These are phyloP conservation scores for Plasmodium vinckei DNA, from an alignment of 169 alveolate species.

Conservation along the genomic window DNA sequence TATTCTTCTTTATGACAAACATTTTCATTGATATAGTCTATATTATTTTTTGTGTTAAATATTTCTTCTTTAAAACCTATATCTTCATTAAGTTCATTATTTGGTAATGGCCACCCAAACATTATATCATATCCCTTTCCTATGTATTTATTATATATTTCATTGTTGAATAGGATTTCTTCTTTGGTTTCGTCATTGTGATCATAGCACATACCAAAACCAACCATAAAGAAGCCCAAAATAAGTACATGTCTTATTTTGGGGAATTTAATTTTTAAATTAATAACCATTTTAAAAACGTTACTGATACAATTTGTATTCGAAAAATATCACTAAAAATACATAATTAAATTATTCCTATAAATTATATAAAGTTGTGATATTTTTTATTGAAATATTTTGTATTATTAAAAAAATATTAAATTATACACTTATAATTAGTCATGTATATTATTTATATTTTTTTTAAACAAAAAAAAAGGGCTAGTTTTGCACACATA, in stretches of 20 bases:
- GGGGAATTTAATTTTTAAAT: not conserved
- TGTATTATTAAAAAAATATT: too few species aligned
- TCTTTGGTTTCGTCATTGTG: not conserved
- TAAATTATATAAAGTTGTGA: too few species aligned
- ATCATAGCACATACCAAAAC: not conserved
- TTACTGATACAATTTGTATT: not conserved
- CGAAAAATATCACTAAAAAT: too few species aligned
- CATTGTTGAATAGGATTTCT: conserved; percentile 1
- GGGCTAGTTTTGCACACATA: too few species aligned
- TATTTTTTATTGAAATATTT: too few species aligned
- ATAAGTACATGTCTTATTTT: not conserved
- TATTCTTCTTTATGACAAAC: conserved; percentile 58
- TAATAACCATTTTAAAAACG: conserved; percentile 1
- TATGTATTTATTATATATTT: conserved; percentile 43
- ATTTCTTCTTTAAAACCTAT: conserved; percentile 49
- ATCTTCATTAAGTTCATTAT: conserved; percentile 64
- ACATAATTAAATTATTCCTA: too few species aligned
- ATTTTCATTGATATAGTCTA: conserved; percentile 11
- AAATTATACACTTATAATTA: too few species aligned
- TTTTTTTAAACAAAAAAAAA: too few species aligned
- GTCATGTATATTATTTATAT: too few species aligned
- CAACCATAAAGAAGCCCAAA: not conserved
- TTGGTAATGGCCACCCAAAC: conserved; percentile 72
- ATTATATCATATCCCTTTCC: conserved; percentile 68
- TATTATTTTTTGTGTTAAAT: conserved; percentile 32